Percentiles rank a stretch among this genome's conserved stretches.
These are phyloP conservation scores for Aspergillus sp. DNA, from an alignment of 2,329 filamentous ascomycete genomes.

Conservation along the genomic window DNA sequence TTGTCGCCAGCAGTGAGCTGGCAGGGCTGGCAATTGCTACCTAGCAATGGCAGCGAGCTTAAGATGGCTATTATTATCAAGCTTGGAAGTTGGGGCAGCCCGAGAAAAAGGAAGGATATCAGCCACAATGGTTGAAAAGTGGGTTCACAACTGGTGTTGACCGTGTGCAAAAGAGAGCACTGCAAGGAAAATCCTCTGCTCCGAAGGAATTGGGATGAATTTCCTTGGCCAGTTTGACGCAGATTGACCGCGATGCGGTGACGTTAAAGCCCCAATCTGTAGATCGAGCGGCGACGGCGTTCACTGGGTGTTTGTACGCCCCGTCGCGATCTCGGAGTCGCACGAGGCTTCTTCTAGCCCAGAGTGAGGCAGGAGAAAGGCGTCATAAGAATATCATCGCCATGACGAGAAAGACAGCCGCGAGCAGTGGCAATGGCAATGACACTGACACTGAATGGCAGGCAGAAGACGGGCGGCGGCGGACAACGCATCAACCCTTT, in stretches of 20 bases:
- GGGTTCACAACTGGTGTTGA: slow-evolving; percentile 13
- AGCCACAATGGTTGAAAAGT: slow-evolving; percentile 23
- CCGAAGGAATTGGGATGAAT: slow-evolving; percentile 15
- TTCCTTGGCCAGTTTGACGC: slow-evolving; percentile 15
- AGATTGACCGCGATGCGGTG: slow-evolving; percentile 18
- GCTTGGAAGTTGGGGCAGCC: slow-evolving; percentile 12
- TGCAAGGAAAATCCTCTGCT: slow-evolving; percentile 22
- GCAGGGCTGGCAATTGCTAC: slow-evolving; percentile 18
- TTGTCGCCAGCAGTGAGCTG: slow-evolving; percentile 26
- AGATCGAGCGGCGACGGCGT: slow-evolving; percentile 2
- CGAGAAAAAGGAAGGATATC: slow-evolving; percentile 19
- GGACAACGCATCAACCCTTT: slow-evolving; percentile 29
- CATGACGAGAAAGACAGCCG: slow-evolving; percentile 10
- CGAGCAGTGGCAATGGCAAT: not conserved
- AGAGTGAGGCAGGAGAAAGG: not conserved
- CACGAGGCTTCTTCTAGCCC: not conserved
- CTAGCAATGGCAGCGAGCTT: not conserved
- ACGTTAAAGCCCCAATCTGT: not conserved
- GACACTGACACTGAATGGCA: slow-evolving; percentile 17
- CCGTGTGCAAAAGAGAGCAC: slow-evolving; percentile 20
- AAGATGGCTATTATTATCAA: slow-evolving; percentile 13
- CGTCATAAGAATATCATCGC: slow-evolving; percentile 8
- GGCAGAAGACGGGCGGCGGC: slow-evolving; percentile 16
- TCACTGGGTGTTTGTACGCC: not conserved
- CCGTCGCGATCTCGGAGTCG: not conserved